Percentiles rank a stretch among this genome's conserved stretches.
Conservation (phyloP, 805 yeast species). For the Sugiyamaella marilandica region DNA sequence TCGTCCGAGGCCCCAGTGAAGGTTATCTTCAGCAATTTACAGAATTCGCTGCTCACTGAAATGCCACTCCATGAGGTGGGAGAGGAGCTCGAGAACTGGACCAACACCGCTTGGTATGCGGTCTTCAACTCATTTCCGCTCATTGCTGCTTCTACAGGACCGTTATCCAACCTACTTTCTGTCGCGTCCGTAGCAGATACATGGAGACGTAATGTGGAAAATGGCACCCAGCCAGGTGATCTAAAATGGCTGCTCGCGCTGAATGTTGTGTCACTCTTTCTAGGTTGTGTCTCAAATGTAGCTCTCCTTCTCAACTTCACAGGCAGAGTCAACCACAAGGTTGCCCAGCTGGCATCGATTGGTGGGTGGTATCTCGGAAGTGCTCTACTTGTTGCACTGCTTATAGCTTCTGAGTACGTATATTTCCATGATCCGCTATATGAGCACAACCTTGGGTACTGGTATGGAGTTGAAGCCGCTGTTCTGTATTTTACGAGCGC, state of each 20-base stretch:
- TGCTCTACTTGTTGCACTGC: conserved; percentile 45
- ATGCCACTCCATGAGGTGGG: conserved; percentile 4
- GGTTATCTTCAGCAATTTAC: conserved; percentile 2
- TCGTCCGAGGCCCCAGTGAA: conserved; percentile 1
- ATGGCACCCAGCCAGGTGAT: conserved; percentile 29
- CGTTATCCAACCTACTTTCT: conserved; percentile 69
- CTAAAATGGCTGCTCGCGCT: conserved; percentile 44
- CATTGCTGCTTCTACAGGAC: conserved; percentile 72
- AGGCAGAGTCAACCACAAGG: conserved; percentile 47
- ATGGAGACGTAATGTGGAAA: conserved; percentile 48
- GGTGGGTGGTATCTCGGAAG: conserved; percentile 62
- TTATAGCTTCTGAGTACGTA: conserved; percentile 37
- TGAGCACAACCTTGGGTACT: conserved; percentile 56
- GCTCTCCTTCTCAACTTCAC: conserved; percentile 69
- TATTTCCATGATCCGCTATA: conserved; percentile 27
- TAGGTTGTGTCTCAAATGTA: conserved; percentile 65
- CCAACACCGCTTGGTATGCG: conserved; percentile 48
- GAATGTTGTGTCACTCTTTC: conserved; percentile 56
- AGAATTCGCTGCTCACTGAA: conserved; percentile 2
- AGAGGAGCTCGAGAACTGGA: conserved; percentile 6
- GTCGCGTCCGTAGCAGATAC: conserved; percentile 63
- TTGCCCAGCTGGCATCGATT: conserved; percentile 60
- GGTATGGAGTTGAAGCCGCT: conserved; percentile 70
- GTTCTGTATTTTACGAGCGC: conserved; percentile 58
- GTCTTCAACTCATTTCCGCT: conserved; percentile 69